A percentile compares a stretch with the other conserved stretches of the same genome.
These are phyloP conservation scores for Melanopsichium pennsylvanicum DNA, from an alignment of 1,284 basidiomycete species.

Conservation along the genomic window DNA sequence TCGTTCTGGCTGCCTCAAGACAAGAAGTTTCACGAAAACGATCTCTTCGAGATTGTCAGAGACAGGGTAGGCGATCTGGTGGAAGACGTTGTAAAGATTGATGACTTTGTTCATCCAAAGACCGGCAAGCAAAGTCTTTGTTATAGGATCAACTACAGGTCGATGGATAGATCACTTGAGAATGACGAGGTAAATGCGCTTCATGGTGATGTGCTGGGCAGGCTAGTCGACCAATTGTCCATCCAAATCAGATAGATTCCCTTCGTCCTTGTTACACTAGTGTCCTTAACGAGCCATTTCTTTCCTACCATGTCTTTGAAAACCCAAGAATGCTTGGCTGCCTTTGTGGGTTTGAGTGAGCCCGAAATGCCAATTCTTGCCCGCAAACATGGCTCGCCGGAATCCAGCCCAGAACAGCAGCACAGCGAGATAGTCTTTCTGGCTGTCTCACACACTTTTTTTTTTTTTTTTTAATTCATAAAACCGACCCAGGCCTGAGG, in stretches of 20 bases:
- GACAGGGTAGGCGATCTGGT: slow-evolving; percentile 90
- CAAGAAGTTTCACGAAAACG: slow-evolving; percentile 82
- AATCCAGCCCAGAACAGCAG: too few species aligned
- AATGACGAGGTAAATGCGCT: slow-evolving; percentile 88
- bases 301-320: too few species aligned
- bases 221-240: slow-evolving; percentile 67
- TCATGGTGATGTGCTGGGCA: slow-evolving; percentile 70
- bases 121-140: slow-evolving; percentile 81
- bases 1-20: slow-evolving; percentile 72
- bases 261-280: too few species aligned
- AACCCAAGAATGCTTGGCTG: too few species aligned
- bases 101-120: slow-evolving; percentile 90
- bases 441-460: too few species aligned
- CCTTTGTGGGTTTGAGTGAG: too few species aligned
- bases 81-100: slow-evolving; percentile 89
- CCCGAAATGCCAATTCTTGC: too few species aligned
- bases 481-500: too few species aligned
- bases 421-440: too few species aligned
- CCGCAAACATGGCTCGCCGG: too few species aligned
- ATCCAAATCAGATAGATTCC: slow-evolving; percentile 48
- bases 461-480: too few species aligned
- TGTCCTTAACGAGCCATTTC: too few species aligned
- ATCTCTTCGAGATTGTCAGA: slow-evolving; percentile 92
- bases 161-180: slow-evolving; percentile 92
- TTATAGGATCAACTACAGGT: slow-evolving; percentile 92